Base-by-base conservation (phyloP, 1,284 basidiomycete genomes). In the Leccinum huronense region DNA sequence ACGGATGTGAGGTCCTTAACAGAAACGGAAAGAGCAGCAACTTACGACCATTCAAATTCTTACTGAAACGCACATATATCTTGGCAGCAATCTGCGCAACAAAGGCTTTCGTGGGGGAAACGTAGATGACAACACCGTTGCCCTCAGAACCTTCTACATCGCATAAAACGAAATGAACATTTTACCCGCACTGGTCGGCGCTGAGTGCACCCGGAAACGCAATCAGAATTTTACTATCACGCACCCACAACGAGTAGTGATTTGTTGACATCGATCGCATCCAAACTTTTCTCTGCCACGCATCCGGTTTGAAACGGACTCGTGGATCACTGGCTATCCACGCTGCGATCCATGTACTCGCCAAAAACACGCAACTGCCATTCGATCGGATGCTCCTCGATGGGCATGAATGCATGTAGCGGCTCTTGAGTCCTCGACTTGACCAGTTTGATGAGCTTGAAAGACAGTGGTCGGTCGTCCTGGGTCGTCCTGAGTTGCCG, bases 161-260 rank as follows among this genome's bases (percentile, higher is more conserved):
- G 88, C 88, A 66, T 90, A 89, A 72, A 82, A 90, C 3, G 87
- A 88, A 55, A 91, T 89, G 71, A 91, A 90, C 0, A 89, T 90
- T 73, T 90, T 91, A 38, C 88, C 87, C 0, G 87, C 86, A 75
- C 85, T 87, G 0, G 86, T 88, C 0, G 87, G 86, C 1, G 87
- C 87, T 87, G 13, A 58, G 54, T 31, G 31, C 16, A 56, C 33
- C 8, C 4, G n/a, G 14, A 62, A 14, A 38, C 33, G 4, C 4
- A 19, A 10, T 19, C 31, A 9, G 19, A 58, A n/a, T 57, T 11
- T 3, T 30, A 59, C 1, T 8, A 42, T 45, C 8, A 76, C 85
- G 65, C 57, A 87, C 85, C 89, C 59, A 89, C 85, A 16, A 88
- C 87, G 3, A 90, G 80, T n/a, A 89, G 74, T 3, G 87, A 89